A percentile compares a stretch with the other conserved stretches of the same genome.
phyloP scores from a whole-genome alignment of 1,139 yeast genomes.

The Hansenula sp. region DNA sequence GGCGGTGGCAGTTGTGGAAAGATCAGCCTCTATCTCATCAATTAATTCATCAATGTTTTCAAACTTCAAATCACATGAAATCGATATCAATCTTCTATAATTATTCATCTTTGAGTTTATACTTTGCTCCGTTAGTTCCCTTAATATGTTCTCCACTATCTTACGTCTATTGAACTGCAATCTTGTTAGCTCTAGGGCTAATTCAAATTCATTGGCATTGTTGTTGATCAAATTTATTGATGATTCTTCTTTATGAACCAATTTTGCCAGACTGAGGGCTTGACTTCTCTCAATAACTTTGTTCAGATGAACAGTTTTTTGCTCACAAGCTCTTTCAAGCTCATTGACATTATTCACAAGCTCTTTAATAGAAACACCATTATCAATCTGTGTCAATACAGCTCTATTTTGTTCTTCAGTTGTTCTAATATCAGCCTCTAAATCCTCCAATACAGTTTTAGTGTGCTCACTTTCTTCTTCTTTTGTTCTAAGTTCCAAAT shows the following conservation, averaged over 20 bases:
- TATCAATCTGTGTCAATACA: conserved; percentile 16
- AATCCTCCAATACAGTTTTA: conserved; percentile 13
- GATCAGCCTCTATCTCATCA: conserved; percentile 47
- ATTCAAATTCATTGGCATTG: conserved; percentile 17
- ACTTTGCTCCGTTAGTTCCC: conserved; percentile 29
- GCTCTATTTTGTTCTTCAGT: conserved; percentile 18
- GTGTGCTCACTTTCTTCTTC: conserved; percentile 32
- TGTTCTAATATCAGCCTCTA: conserved; percentile 16
- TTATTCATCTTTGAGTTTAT: conserved; percentile 58
- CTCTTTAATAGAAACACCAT: conserved; percentile 18
- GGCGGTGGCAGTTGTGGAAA: conserved; percentile 17
- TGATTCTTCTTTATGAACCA: conserved; percentile 51
- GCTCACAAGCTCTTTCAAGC: conserved; percentile 22
- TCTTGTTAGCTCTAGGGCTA: conserved; percentile 44
- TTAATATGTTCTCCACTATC: conserved; percentile 36
- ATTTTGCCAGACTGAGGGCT: conserved; percentile 51
- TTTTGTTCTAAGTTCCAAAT: conserved; percentile 31
- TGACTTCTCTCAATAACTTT: conserved; percentile 53
- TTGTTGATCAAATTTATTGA: conserved; percentile 26
- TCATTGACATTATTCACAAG: conserved; percentile 26
- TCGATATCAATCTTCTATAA: conserved; percentile 73
- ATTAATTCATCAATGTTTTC: conserved; percentile 77
- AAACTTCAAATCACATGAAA: conserved; percentile 70
- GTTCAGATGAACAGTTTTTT: conserved; percentile 31
- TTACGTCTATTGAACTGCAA: conserved; percentile 49